These are phyloP conservation scores for Entomortierella lignicola DNA, from an alignment of 192 early-diverging fungal genomes.

Conservation along the genomic window DNA sequence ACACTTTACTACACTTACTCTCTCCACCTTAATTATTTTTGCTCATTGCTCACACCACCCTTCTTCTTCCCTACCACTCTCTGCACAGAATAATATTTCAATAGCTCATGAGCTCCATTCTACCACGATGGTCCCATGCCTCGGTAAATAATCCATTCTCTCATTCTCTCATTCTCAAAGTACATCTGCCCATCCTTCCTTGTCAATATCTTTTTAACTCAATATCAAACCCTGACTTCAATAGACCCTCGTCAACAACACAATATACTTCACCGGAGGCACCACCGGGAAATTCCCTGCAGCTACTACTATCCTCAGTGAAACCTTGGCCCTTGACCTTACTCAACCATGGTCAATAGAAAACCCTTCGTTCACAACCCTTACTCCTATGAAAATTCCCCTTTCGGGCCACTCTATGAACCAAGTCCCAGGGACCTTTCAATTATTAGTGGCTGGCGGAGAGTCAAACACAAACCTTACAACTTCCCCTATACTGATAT, in stretches of 20 bases:
- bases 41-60: too few species aligned
- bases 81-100: background rate
- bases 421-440: constrained; percentile 5
- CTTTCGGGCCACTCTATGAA: constrained; percentile 38
- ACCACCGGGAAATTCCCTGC: constrained; percentile 2
- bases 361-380: constrained; percentile 12
- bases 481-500: background rate
- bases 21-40: too few species aligned
- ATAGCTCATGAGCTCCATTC: constrained; percentile 28
- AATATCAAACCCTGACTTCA: background rate
- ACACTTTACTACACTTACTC: too few species aligned
- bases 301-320: constrained; percentile 8
- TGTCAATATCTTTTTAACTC: background rate
- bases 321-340: constrained; percentile 24
- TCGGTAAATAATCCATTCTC: constrained; percentile 9
- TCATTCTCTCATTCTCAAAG: background rate
- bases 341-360: constrained; percentile 25
- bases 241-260: constrained; percentile 24
- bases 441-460: constrained; percentile 24
- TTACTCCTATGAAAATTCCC: constrained; percentile 14
- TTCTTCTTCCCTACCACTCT: too few species aligned
- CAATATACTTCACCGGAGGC: constrained; percentile 27
- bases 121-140: constrained; percentile 38
- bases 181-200: background rate
- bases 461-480: constrained; percentile 7